Evolutionary conservation across 768 basidiomycete genomes (phyloP), one percentile per base, ranked within the genome.

Genomic region (Lepiota venenata): DNA sequence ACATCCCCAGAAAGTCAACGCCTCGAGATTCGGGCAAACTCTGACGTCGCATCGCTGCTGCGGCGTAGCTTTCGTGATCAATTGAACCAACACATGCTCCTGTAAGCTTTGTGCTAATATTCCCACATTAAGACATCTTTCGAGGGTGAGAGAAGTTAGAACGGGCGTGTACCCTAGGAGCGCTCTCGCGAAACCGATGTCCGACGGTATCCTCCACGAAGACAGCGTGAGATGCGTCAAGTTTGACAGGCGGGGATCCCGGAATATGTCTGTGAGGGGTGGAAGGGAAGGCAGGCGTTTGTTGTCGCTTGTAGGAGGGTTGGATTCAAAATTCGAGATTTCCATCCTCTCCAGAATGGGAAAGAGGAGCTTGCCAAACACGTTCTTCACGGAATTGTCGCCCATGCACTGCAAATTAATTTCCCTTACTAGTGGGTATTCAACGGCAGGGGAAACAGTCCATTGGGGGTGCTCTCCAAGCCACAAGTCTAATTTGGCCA

Each of bases 81-180:
- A 50, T 47, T 35, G 38, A 40, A 50, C 49, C 37, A 50, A 25
- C 27, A 39, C 49, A 27, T 69, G 63, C 52, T 78, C 73, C 37
- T 71, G 63, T 25, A 83, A 64, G 15, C 70, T 71, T 4, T 68
- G 69, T 40, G 83, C 60, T 42, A 83, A 57, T 49, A 55, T 66
- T 29, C 63, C 66, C 18, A 74, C 72, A 21, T 79, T 76, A 1
- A 65, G 63, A 63, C 81, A 82, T 10, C 63, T 64, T 54, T 79
- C 77, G 38, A 84, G 62, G 11, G 77, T 71, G 27, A 84, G 66
- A 8, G 74, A 75, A 25, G 68, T 64, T 46, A 83, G 75, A 56
- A 70, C 67, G 12, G 79, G 80, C 67, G 78, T 74, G 66, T 83
- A 83, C 6, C 76, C 74, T 12, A 83, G 68, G 65, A 82, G 69